Percentiles rank a stretch among this genome's conserved stretches.
Evolutionary conservation across 2,329 filamentous ascomycete species (phyloP).

Genomic region (Zymoseptoria crescenta): DNA sequence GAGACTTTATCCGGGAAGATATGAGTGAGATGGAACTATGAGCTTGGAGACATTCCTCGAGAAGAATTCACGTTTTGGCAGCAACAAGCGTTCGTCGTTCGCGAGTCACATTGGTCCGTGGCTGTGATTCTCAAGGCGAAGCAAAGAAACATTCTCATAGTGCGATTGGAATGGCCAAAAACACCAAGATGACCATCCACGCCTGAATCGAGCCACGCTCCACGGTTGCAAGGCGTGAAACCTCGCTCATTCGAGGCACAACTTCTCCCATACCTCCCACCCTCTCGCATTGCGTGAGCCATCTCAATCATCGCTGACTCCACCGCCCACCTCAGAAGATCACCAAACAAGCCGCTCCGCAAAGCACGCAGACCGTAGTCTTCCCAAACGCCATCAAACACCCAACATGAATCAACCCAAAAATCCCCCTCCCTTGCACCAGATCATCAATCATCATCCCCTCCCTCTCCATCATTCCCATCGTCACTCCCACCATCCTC

Average conservation of each 20-base stretch:
- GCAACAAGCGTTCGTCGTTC: no score
- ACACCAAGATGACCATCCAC: no score
- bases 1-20: not conserved
- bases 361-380: not conserved
- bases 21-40: not conserved
- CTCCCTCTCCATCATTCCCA: not conserved
- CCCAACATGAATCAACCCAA: not conserved
- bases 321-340: not conserved
- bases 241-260: not conserved
- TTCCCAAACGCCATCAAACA: not conserved
- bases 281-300: not conserved
- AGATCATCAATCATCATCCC: not conserved
- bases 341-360: not conserved
- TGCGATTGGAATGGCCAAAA: no score
- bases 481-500: slow-evolving; percentile 41
- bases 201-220: no score
- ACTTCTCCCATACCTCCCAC: not conserved
- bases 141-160: no score
- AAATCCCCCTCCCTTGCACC: not conserved
- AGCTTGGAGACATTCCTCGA: no score
- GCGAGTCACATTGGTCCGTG: no score
- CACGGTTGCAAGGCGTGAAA: no score
- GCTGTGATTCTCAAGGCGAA: no score
- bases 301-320: not conserved
- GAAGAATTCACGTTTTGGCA: no score